Percentiles rank a stretch among this genome's conserved stretches.
These are phyloP conservation scores for Pythium phragmiticola DNA, from an alignment of 352 stramenopile genomes.

Conservation along the genomic window DNA sequence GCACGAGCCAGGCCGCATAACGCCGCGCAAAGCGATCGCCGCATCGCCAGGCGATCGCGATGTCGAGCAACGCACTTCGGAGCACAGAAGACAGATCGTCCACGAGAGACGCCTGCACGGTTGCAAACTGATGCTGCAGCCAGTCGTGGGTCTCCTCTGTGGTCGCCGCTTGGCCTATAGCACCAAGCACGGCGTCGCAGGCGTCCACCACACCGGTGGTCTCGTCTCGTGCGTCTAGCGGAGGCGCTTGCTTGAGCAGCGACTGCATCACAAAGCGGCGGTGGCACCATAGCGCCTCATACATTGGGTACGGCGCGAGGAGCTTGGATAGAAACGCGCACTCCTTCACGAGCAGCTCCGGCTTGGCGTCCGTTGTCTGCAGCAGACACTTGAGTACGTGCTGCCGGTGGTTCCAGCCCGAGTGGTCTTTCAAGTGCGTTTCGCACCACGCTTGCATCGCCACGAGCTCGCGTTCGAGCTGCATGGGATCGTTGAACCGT, in stretches of 20 bases:
- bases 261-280: slow-evolving; percentile 61
- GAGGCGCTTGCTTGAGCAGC: slow-evolving; percentile 26
- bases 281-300: slow-evolving; percentile 82
- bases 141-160: not conserved
- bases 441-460: slow-evolving; percentile 59
- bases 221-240: not conserved
- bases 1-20: slow-evolving; percentile 44
- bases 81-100: not conserved
- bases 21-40: slow-evolving; percentile 40
- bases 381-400: slow-evolving; percentile 44
- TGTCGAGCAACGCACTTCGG: slow-evolving; percentile 28
- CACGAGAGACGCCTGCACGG: not conserved
- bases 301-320: slow-evolving; percentile 42
- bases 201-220: not conserved
- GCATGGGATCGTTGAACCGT: slow-evolving; percentile 19
- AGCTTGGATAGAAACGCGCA: slow-evolving; percentile 53
- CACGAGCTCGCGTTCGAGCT: slow-evolving; percentile 44
- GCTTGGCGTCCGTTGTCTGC: not conserved
- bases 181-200: not conserved
- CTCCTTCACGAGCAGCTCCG: slow-evolving; percentile 39
- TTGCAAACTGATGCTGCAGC: slow-evolving; percentile 2
- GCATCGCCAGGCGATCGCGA: slow-evolving; percentile 44
- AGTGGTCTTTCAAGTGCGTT: slow-evolving; percentile 73
- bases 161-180: too few relatives aligned
- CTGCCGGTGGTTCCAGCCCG: slow-evolving; percentile 79